Evolutionary conservation across 2,329 filamentous ascomycete genomes (phyloP).

Genomic region (Xylaria sp.): DNA sequence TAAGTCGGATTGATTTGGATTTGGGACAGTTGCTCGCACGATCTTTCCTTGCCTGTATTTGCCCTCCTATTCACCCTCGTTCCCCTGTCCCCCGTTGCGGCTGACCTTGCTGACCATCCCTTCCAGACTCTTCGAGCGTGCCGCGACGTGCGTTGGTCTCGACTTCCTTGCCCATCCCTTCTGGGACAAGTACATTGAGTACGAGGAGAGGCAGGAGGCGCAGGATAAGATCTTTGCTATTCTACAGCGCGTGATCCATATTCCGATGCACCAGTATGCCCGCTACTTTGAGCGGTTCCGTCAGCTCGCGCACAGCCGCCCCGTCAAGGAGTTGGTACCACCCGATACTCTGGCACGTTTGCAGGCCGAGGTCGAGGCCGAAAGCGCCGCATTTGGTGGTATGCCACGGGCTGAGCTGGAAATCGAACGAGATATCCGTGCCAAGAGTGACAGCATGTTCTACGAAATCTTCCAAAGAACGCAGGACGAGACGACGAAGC

Average conservation of each 20-base stretch:
- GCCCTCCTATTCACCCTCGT: slow-evolving; percentile 51
- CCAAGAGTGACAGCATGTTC: slow-evolving; percentile 78
- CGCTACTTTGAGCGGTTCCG: slow-evolving; percentile 93
- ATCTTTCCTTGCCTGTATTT: slow-evolving; percentile 65
- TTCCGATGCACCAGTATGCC: slow-evolving; percentile 94
- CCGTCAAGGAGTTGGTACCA: slow-evolving; percentile 72
- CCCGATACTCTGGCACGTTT: slow-evolving; percentile 69
- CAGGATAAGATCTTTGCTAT: slow-evolving; percentile 85
- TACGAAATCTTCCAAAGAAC: slow-evolving; percentile 80
- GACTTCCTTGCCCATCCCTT: slow-evolving; percentile 95
- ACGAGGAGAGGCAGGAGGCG: slow-evolving; percentile 86
- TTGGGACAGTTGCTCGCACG: slow-evolving; percentile 56
- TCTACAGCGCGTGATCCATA: slow-evolving; percentile 78
- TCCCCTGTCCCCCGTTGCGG: slow-evolving; percentile 26
- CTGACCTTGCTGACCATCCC: slow-evolving; percentile 36
- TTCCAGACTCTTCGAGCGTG: slow-evolving; percentile 86
- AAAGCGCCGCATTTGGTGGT: slow-evolving; percentile 56
- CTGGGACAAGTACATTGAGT: slow-evolving; percentile 99
- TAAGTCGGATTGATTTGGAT: slow-evolving; percentile 44
- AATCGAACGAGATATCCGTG: slow-evolving; percentile 78
- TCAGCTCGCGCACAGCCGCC: slow-evolving; percentile 71
- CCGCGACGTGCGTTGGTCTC: slow-evolving; percentile 79
- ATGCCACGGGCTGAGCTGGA: slow-evolving; percentile 71
- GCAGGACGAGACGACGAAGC: slow-evolving; percentile 85
- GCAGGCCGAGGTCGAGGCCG: slow-evolving; percentile 70